Conservation (phyloP, 352 stramenopile genomes). For the Pythium oligandrum region DNA sequence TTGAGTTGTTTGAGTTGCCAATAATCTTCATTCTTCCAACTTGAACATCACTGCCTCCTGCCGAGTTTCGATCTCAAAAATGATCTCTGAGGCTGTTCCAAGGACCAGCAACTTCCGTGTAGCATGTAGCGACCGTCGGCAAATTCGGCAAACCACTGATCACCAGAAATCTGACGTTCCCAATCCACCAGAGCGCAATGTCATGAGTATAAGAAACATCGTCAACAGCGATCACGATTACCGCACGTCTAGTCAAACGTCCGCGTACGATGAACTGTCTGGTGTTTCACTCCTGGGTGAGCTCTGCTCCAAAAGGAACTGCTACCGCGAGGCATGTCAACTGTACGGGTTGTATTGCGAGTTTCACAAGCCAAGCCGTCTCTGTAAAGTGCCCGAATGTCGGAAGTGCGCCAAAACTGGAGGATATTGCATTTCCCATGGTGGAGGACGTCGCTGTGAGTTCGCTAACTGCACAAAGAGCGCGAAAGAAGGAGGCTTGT, state of each 20-base stretch:
- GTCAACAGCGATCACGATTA: neutral
- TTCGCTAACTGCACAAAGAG: constrained; percentile 58
- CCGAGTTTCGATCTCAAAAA: too few relatives aligned
- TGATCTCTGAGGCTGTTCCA: too few relatives aligned
- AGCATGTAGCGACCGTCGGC: too few relatives aligned
- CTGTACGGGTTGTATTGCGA: constrained; percentile 51
- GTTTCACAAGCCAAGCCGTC: constrained; percentile 59
- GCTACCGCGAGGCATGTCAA: constrained; percentile 29
- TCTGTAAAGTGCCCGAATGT: constrained; percentile 59
- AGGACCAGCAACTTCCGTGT: too few relatives aligned
- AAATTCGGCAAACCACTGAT: too few relatives aligned
- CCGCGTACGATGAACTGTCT: neutral
- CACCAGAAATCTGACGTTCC: too few relatives aligned
- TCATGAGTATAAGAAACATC: too few relatives aligned
- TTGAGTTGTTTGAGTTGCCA: too few relatives aligned
- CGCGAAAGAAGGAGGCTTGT: constrained; percentile 61
- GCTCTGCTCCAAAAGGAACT: constrained; percentile 62
- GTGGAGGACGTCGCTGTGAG: constrained; percentile 65
- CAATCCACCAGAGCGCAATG: too few relatives aligned
- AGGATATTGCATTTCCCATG: constrained; percentile 77
- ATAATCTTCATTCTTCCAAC: too few relatives aligned
- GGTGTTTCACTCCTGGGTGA: constrained; percentile 8
- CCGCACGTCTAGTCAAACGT: neutral
- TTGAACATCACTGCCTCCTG: too few relatives aligned
- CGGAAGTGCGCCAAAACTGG: constrained; percentile 51